Evolutionary conservation across 176 grass and related monocot species (phyloP), one percentile per base, ranked within the genome.

Genomic region (Aegilops sharonensis): DNA sequence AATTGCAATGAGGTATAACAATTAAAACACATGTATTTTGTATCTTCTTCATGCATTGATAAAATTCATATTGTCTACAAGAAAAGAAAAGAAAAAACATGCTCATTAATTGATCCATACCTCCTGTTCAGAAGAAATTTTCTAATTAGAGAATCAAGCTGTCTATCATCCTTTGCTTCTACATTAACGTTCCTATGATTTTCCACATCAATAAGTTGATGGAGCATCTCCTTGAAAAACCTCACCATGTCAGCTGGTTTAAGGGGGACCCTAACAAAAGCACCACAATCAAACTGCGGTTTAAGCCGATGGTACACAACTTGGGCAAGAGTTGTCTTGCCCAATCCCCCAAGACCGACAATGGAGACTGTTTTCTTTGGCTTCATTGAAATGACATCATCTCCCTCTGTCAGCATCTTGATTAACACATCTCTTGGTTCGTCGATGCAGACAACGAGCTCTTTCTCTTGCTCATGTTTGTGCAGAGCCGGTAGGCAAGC

Each of bases 311-410:
- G 15, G 10, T 61, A 78, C 30, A 60, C 52, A 4, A n/a, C 7
- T 0, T 11, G 56, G 17, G 75, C 75, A 57, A 78, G 75, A 18
- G 80, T 37, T 11, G 80, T 83, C 80, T 83, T 83, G 39, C 80
- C 80, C 5, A 54, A 57, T 31, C 80, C 80, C 23, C 9, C 64
- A 29, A 60, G 8, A 12, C 80, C 80, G 1, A 70, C 40, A 35
- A 72, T 35, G 20, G 30, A 72, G 3, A 70, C 31, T 21, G 24
- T 37, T 14, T 60, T 72, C 20, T 40, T 2, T 29, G 17, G 13
- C 14, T 45, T 13, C 47, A 27, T 45, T 25, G 40, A 25, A 4
- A 21, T 11, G 56, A 34, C 32, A 34, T 11, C 45, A 68, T 54
- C 45, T 70, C 18, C 29, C 63, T 13, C 63, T 30, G 11, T 27